Evolutionary conservation across 2,329 filamentous ascomycete genomes (phyloP), one percentile per base, ranked within the genome.

Genomic region (Microsporum canis): DNA sequence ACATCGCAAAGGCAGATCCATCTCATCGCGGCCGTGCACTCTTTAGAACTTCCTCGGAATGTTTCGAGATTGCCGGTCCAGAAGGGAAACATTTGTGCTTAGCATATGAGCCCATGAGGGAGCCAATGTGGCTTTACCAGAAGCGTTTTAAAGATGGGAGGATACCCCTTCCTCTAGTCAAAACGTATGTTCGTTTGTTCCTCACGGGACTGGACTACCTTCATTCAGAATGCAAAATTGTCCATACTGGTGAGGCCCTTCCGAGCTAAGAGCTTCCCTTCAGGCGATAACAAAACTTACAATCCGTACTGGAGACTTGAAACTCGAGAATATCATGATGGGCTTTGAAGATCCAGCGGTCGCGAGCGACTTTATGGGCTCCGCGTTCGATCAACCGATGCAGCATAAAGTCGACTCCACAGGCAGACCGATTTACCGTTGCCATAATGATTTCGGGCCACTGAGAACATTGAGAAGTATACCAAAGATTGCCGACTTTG

Each of bases 181-280:
- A 70, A 59, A 62, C 65, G 31, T 63, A 70, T 51, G 17, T 74
- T 8, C 68, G 65, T 6, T 64, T 71, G 33, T 66, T 76, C n/a
- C 68, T 77, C 5, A 61, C 68, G 56, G 71, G 71, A 5, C 70
- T 76, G 0, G 71, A 75, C 41, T 76, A 74, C 61, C 68, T 77
- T 12, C 74, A 77, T 64, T 65, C 69, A 1, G 67, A 72, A 61
- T 75, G 72, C 58, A 67, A 65, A 38, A 61, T 76, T 27, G 71
- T 76, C 7, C 75, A 77, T 62, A 75, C 74, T 10, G 72, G 72
- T 72, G 61, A 49, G 63, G 61, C 14, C 7, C 14, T 45, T 5
- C 12, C 36, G 38, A 33, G 17, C 39, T 34, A 12, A 36, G 12
- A 12, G 33, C 17, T n/a, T n/a, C 38, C 55, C 14, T 4, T 10